These are phyloP conservation scores for Neoconidiobolus thromboides DNA, from an alignment of 371 early-diverging fungal genomes.

Conservation along the genomic window DNA sequence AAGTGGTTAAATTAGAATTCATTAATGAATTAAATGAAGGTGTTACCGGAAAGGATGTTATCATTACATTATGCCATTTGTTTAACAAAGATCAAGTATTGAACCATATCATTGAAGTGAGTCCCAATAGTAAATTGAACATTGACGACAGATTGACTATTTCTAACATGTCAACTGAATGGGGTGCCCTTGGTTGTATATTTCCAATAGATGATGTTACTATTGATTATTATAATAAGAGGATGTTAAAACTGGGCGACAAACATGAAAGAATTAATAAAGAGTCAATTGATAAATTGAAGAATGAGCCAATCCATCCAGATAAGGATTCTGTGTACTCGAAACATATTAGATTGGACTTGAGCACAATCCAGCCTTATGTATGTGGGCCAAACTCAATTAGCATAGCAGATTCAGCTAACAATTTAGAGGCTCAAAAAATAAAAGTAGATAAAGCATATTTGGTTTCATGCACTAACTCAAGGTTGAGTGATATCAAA, in stretches of 20 bases:
- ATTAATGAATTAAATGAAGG: constrained; percentile 47
- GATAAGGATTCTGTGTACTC: constrained; percentile 56
- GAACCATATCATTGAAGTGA: constrained; percentile 86
- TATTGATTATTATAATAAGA: constrained; percentile 42
- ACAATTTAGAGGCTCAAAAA: constrained; percentile 40
- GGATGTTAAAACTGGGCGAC: constrained; percentile 18
- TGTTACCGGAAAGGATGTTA: constrained; percentile 89
- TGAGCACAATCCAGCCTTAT: constrained; percentile 65
- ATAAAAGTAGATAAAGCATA: constrained; percentile 85
- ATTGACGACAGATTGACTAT: constrained; percentile 86
- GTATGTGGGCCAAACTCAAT: constrained; percentile 90
- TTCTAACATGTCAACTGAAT: constrained; percentile 96
- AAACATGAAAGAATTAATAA: constrained; percentile 53
- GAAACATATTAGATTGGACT: constrained; percentile 71
- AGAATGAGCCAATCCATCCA: constrained; percentile 29
- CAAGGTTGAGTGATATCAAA: constrained; percentile 65
- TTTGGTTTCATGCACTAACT: constrained; percentile 85
- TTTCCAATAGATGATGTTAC: constrained; percentile 78
- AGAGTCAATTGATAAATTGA: constrained; percentile 29
- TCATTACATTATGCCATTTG: constrained; percentile 71
- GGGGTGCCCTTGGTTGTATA: constrained; percentile 93
- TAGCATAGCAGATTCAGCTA: constrained; percentile 65
- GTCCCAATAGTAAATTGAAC: constrained; percentile 46
- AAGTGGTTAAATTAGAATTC: constrained; percentile 71
- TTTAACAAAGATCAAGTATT: constrained; percentile 79